Base-by-base conservation (phyloP, 495 filamentous ascomycete species). In the Staphylotrichum longicolle region DNA sequence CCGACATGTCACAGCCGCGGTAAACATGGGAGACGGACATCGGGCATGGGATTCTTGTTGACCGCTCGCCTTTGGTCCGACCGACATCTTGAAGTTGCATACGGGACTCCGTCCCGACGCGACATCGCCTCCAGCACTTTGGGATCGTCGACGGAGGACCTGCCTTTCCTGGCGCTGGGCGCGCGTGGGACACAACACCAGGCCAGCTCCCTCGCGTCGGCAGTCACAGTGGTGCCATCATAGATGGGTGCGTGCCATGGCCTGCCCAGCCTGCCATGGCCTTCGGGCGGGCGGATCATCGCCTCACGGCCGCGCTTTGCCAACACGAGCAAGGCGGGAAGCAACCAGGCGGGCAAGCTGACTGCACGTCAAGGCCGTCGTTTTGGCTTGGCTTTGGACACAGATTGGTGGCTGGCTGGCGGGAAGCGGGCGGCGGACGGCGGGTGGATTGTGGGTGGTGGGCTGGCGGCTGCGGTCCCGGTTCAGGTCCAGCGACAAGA, bases 161-260 rank as follows among this genome's bases (percentile, higher is more conserved):
- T 54, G 51, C 42, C 42, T 1, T 61, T 54, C 50, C 49, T 54
- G 50, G 58, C 41, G 40, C 50, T 54, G 41, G 58, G 50, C 50
- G 20, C 58, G 57, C 51, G 15, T 54, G 27, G 32, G 20, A 40
- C 5, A 9, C 20, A 34, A 7, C 6, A 4, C 11, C 11, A 3
- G 4, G 35, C 33, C 56, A 8, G 35, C 7, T 34, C 33, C 41
- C 4, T 32, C 37, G 37, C 34, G 32, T 12, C 35, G 57, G 46
- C 47, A 60, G 30, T 52, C 47, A 37, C 48, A 35, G 7, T 15
- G 5, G 11, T n/a, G 32, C 11, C 47, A 32, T 20, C 15, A 4
- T 35, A 27, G 20, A 27, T 27, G 20, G 20, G 20, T 27, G 20
- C 20, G 20, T 27, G 20, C 20, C 20, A 27, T 27, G 20, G 20